Conservation (phyloP, 1,284 basidiomycete species). For the Cystodermella granulosa region DNA sequence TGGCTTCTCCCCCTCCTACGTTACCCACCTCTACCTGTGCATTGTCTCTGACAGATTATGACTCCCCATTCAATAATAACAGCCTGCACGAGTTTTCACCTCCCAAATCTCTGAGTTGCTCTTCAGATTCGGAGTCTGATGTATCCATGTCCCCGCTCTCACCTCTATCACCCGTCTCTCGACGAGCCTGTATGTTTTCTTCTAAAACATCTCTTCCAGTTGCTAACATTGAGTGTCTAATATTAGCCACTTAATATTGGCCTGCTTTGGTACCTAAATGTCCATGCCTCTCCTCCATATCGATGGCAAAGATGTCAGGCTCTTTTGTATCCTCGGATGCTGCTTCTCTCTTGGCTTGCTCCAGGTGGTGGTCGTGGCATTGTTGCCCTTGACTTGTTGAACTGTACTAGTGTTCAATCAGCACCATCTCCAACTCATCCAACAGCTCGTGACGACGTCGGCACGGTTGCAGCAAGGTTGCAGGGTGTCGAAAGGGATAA, state of each 20-base stretch:
- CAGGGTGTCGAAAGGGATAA: conserved; percentile 48
- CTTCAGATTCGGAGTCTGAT: too few relatives aligned
- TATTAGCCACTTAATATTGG: conserved; percentile 80
- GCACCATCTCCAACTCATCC: conserved; percentile 75
- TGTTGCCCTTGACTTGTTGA: conserved; percentile 76
- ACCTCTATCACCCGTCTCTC: too few relatives aligned
- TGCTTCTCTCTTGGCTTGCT: conserved; percentile 78
- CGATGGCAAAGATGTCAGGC: conserved; percentile 83
- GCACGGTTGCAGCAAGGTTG: conserved; percentile 68
- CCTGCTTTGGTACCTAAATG: conserved; percentile 82
- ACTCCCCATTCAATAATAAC: too few relatives aligned
- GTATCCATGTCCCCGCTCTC: too few relatives aligned
- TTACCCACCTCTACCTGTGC: too few relatives aligned
- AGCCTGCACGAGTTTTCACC: too few relatives aligned
- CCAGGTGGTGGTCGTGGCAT: conserved; percentile 72
- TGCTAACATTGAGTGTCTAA: too few relatives aligned
- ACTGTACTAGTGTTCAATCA: conserved; percentile 76
- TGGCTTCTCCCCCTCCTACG: too few relatives aligned
- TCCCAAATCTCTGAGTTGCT: too few relatives aligned
- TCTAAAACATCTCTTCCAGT: too few relatives aligned
- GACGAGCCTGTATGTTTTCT: too few relatives aligned
- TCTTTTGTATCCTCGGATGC: conserved; percentile 71
- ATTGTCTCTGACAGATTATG: too few relatives aligned
- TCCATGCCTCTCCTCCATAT: conserved; percentile 73
- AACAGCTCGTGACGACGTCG: conserved; percentile 74